phyloP scores from a whole-genome alignment of 768 basidiomycete genomes.

The Basidioascus undulatus region DNA sequence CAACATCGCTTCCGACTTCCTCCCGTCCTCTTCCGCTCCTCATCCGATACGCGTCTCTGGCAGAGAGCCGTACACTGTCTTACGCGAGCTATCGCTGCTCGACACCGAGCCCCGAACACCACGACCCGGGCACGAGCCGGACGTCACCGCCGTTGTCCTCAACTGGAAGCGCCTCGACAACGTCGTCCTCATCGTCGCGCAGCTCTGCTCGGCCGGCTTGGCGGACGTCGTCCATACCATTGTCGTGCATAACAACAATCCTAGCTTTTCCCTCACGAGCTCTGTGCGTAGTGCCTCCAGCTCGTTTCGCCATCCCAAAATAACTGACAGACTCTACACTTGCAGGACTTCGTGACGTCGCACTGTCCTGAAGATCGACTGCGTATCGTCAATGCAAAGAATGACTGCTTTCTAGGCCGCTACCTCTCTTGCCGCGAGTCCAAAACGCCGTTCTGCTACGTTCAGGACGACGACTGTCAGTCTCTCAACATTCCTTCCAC shows the following conservation, averaged over 20 bases:
- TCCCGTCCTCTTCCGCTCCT: neutral
- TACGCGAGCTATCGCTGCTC: neutral
- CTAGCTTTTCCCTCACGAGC: conserved; percentile 4
- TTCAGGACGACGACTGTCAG: conserved; percentile 15
- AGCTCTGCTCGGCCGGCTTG: conserved; percentile 9
- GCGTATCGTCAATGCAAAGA: conserved; percentile 11
- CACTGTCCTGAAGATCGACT: conserved; percentile 6
- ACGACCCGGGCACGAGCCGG: neutral
- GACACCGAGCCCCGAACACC: neutral
- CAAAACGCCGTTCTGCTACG: conserved; percentile 7
- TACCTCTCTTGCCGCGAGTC: conserved; percentile 9
- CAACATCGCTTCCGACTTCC: no score
- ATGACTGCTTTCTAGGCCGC: conserved; percentile 10
- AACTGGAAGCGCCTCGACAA: conserved; percentile 47
- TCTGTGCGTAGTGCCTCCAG: neutral
- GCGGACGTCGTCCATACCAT: conserved; percentile 6
- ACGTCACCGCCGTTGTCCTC: conserved; percentile 20
- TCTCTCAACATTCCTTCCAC: no score
- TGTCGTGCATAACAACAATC: conserved; percentile 13
- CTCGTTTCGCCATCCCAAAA: neutral
- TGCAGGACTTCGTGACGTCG: conserved; percentile 1
- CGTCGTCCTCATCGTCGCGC: conserved; percentile 28
- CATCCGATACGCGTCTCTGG: neutral
- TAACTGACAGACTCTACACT: no score
- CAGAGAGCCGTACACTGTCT: neutral